Evolutionary conservation across 2,329 filamentous ascomycete species (phyloP).

Genomic region (Gnomoniopsis sp.): DNA sequence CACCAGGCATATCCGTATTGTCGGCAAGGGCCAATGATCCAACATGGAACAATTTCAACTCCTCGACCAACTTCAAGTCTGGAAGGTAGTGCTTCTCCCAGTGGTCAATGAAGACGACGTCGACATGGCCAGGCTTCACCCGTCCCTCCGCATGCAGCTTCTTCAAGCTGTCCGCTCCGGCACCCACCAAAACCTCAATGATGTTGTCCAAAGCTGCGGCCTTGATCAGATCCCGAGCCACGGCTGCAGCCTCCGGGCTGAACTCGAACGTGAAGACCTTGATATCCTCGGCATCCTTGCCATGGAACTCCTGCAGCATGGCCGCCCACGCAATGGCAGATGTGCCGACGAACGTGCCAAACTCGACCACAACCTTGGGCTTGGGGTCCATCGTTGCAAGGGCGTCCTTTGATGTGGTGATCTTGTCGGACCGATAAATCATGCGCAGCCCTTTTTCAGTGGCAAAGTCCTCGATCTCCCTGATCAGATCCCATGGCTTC

Average conservation of each 20-base stretch:
- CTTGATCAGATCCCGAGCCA: conserved; percentile 30
- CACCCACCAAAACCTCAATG: conserved; percentile 31
- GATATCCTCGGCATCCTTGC: conserved; percentile 15
- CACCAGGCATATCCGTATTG: conserved; percentile 40
- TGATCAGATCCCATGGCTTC: conserved; percentile 27
- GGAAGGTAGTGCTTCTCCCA: conserved; percentile 33
- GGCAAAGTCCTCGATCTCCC: conserved; percentile 31
- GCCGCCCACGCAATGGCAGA: conserved; percentile 32
- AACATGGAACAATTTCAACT: conserved; percentile 27
- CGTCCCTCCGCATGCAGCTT: conserved; percentile 26
- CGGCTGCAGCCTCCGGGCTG: conserved; percentile 26
- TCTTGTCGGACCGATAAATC: conserved; percentile 29
- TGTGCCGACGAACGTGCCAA: conserved; percentile 33
- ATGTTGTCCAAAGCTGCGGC: conserved; percentile 31
- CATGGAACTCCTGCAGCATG: conserved; percentile 23
- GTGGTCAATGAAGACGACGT: conserved; percentile 35
- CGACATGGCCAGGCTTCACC: conserved; percentile 25
- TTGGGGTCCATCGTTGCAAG: conserved; percentile 22
- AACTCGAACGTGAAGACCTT: conserved; percentile 35
- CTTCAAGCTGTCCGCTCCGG: conserved; percentile 27
- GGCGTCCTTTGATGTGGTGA: conserved; percentile 21
- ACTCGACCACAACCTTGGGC: conserved; percentile 32
- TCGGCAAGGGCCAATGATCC: conserved; percentile 38
- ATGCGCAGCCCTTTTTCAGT: conserved; percentile 27
- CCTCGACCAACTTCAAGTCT: conserved; percentile 32